Base-by-base conservation (phyloP, 2,329 filamentous ascomycete species). In the Septoria petroselini region DNA sequence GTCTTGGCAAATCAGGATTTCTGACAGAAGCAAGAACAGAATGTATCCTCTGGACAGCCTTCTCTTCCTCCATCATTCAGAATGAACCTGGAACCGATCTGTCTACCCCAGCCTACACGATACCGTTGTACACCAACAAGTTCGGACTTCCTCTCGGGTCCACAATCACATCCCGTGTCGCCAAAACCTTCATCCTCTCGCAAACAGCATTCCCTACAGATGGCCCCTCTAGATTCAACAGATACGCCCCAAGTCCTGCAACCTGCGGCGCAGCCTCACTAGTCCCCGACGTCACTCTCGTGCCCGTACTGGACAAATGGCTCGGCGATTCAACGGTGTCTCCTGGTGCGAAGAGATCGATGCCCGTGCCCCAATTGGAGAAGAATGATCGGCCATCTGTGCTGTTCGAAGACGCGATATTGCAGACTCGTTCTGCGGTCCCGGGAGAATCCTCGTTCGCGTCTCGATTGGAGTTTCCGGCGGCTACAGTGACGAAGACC, bases 191-290 rank as follows among this genome's bases (percentile, higher is more conserved):
- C 56, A 83, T 73, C 58, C 74, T 73, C 44, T 64, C 40, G 60
- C 72, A 74, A 19, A 83, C 73, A 7, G 40, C 51, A 4, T 17
- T 65, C 0, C 78, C 75, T 12, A 68, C 70, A 33, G 53, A 65
- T 50, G 71, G 65, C 1, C 67, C 67, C 48, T 76, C 70, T 8
- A 77, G 65, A 15, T 68, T 68, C 71, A 87, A 81, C 25, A 87
- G 70, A 68, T 86, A 87, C 23, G 82, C 83, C 11, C 81, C 82
- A 3, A 88, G 72, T 39, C 84, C 84, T 37, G 81, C 77, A 45
- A 87, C 76, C 64, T 86, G 83, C 1, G 84, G 84, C 15, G 77
- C 77, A 19, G 84, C 82, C 81, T 83, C 83, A 29, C 76, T 81
- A 3, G 82, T 85, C 23, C 81, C 82, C 12, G 72, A 76, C 59